phyloP scores from a whole-genome alignment of 2,329 filamentous ascomycete species.

The Trichophyton mentagrophytes region DNA sequence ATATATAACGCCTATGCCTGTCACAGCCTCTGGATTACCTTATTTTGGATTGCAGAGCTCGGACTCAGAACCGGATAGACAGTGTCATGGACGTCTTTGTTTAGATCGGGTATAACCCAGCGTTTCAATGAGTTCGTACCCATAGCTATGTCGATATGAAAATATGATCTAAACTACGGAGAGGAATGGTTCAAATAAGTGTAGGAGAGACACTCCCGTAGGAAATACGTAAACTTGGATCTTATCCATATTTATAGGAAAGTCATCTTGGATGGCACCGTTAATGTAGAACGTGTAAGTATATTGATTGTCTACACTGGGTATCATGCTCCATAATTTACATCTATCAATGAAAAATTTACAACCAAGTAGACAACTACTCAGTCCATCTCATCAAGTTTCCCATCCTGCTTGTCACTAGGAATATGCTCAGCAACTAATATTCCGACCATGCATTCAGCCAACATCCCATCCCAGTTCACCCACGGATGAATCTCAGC shows the following conservation, averaged over 20 bases:
- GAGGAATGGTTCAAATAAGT: neutral
- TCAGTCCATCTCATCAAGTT: constrained; percentile 49
- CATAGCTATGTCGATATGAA: neutral
- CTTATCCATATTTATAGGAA: no score
- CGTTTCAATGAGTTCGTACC: neutral
- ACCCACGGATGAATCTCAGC: constrained; percentile 55
- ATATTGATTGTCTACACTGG: neutral
- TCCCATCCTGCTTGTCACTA: constrained; percentile 16
- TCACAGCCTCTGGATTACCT: neutral
- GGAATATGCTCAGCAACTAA: constrained; percentile 44
- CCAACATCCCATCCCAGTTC: constrained; percentile 55
- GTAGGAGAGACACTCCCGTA: neutral
- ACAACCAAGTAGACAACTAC: neutral
- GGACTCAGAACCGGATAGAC: neutral
- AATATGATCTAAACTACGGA: neutral
- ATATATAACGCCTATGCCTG: neutral
- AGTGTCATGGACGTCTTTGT: neutral
- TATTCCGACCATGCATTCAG: constrained; percentile 49
- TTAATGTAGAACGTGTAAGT: neutral
- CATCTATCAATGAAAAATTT: no score
- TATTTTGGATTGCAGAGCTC: neutral
- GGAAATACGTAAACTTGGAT: no score
- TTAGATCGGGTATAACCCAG: neutral
- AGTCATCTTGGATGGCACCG: neutral
- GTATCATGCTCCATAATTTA: neutral